Evolutionary conservation across 2,329 filamentous ascomycete genomes (phyloP).

Genomic region (Dactylellina leptospora): DNA sequence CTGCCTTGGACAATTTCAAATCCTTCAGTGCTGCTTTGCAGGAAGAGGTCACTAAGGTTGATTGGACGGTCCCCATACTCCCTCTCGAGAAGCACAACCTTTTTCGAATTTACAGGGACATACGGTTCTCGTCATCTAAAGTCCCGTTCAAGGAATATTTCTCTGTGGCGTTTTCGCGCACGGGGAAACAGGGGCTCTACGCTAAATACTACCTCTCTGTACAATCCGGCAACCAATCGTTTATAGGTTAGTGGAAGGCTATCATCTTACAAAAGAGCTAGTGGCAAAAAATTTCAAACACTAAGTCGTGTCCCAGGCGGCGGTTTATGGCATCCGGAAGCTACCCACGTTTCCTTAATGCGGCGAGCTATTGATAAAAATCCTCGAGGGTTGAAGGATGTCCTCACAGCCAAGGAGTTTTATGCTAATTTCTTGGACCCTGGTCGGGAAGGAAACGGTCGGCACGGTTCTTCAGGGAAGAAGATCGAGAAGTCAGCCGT

Average conservation of each 20-base stretch:
- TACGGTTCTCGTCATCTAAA: constrained; percentile 69
- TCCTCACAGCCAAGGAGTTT: constrained; percentile 71
- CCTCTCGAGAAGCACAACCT: constrained; percentile 80
- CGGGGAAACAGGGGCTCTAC: constrained; percentile 85
- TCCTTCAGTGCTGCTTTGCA: constrained; percentile 78
- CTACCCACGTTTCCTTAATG: constrained; percentile 71
- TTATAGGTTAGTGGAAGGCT: constrained; percentile 68
- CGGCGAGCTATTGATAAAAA: constrained; percentile 78
- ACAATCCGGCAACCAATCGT: constrained; percentile 73
- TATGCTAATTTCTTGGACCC: constrained; percentile 70
- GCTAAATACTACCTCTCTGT: constrained; percentile 89
- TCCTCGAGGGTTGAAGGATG: constrained; percentile 73
- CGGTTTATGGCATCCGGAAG: constrained; percentile 82
- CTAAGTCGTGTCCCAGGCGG: constrained; percentile 66
- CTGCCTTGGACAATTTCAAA: constrained; percentile 81
- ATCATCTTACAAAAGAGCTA: too few relatives aligned
- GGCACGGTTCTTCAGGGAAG: constrained; percentile 61
- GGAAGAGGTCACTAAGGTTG: constrained; percentile 72
- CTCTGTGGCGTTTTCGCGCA: constrained; percentile 70
- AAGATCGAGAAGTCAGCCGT: constrained; percentile 70
- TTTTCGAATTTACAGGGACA: constrained; percentile 86
- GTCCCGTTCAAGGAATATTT: constrained; percentile 49
- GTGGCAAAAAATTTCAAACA: too few relatives aligned
- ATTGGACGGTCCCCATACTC: constrained; percentile 85
- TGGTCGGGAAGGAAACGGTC: background rate